Evolutionary conservation across 1,139 yeast species (phyloP).

Genomic region (Tardiomyces depauwii): DNA sequence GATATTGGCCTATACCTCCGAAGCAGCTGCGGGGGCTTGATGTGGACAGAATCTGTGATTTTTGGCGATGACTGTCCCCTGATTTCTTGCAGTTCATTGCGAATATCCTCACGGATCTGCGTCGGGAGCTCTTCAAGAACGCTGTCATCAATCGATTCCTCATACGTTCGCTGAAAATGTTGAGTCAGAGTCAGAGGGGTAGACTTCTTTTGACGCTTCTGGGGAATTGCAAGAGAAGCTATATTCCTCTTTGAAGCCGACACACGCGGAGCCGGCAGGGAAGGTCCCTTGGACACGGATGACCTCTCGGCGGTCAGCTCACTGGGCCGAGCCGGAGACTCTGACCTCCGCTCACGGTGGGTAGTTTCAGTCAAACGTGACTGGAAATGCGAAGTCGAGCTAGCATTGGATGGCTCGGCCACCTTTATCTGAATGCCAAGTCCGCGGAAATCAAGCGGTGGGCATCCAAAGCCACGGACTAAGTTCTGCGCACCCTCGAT

Average conservation of each 20-base stretch:
- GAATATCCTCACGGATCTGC: constrained; percentile 15
- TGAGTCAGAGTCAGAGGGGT: neutral
- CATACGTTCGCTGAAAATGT: constrained; percentile 29
- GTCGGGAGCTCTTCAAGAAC: constrained; percentile 24
- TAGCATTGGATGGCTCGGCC: neutral
- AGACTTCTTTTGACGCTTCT: neutral
- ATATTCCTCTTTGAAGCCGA: no score
- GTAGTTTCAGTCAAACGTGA: neutral
- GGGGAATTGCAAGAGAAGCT: neutral
- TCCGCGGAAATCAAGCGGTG: constrained; percentile 66
- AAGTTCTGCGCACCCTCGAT: constrained; percentile 50
- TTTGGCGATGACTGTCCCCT: neutral
- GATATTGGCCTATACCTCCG: neutral
- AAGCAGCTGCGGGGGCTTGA: constrained; percentile 19
- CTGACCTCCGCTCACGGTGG: no score
- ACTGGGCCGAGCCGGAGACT: no score
- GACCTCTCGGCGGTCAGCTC: no score
- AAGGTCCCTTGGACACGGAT: no score
- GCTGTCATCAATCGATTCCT: constrained; percentile 21
- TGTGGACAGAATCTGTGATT: constrained; percentile 7
- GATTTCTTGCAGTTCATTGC: constrained; percentile 3
- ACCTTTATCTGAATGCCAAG: constrained; percentile 51
- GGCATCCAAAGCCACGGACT: constrained; percentile 45
- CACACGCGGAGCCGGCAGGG: no score
- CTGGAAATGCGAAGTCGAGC: neutral